phyloP scores from a whole-genome alignment of 352 stramenopile species.

The Blastocystis sp. region DNA sequence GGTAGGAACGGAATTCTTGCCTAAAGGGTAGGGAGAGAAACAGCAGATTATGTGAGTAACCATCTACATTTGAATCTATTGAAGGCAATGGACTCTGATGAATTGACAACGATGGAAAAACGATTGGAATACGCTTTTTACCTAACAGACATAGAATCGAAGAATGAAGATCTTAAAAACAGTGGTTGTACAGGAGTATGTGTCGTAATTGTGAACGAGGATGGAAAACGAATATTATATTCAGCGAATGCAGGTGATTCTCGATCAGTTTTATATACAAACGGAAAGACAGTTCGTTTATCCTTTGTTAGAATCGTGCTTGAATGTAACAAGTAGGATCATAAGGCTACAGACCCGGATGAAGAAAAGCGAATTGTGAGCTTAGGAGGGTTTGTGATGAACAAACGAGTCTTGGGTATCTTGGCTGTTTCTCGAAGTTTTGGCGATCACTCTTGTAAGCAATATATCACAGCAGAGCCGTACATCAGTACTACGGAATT shows the following conservation, averaged over 20 bases:
- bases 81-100: slow-evolving; percentile 5
- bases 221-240: slow-evolving; percentile 60
- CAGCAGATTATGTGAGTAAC: slow-evolving; percentile 41
- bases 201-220: slow-evolving; percentile 24
- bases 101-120: slow-evolving; percentile 31
- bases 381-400: slow-evolving; percentile 51
- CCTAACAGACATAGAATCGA: slow-evolving; percentile 65
- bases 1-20: neutral
- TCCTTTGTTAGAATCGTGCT: neutral
- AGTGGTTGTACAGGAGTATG: slow-evolving; percentile 46
- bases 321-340: slow-evolving; percentile 45
- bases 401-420: slow-evolving; percentile 53
- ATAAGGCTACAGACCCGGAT: slow-evolving; percentile 52
- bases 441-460: slow-evolving; percentile 65
- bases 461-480: slow-evolving; percentile 32
- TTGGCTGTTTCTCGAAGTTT: slow-evolving; percentile 63
- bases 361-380: slow-evolving; percentile 38
- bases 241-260: slow-evolving; percentile 66
- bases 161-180: slow-evolving; percentile 55
- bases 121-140: slow-evolving; percentile 59
- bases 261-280: slow-evolving; percentile 31
- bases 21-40: slow-evolving; percentile 42
- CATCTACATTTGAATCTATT: slow-evolving; percentile 38
- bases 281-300: slow-evolving; percentile 19
- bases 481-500: slow-evolving; percentile 14